These are phyloP conservation scores for Volvox reticuliferus DNA, from an alignment of 139 green algal species.

Conservation along the genomic window DNA sequence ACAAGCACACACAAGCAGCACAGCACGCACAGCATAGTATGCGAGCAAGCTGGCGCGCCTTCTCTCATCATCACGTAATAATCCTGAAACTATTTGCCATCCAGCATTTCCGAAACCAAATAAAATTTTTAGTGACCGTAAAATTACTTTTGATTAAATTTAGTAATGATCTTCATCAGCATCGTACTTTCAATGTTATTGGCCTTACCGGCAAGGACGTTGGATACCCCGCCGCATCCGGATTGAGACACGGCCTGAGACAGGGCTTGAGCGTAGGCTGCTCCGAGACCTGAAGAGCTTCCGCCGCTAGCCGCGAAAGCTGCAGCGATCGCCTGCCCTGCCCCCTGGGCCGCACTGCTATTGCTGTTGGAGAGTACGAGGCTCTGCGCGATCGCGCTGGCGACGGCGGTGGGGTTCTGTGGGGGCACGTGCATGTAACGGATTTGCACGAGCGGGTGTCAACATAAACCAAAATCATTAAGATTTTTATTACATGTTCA, in stretches of 20 bases:
- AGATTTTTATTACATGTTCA: not conserved
- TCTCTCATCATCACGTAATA: too few relatives aligned
- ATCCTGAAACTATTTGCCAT: too few relatives aligned
- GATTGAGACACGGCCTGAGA: conserved; percentile 23
- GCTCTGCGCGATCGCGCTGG: conserved; percentile 4
- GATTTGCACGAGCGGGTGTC: not conserved
- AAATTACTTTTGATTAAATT: too few relatives aligned
- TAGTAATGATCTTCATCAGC: too few relatives aligned
- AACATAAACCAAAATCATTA: too few relatives aligned
- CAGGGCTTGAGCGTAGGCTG: conserved; percentile 48
- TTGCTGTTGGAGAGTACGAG: conserved; percentile 45
- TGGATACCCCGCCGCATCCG: conserved; percentile 48
- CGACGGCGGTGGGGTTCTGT: conserved; percentile 19
- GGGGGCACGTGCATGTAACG: not conserved
- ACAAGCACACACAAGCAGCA: not conserved
- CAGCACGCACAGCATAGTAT: not conserved
- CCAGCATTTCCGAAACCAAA: too few relatives aligned
- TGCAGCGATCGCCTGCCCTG: conserved; percentile 8
- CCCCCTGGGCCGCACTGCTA: not conserved
- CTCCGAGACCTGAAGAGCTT: not conserved
- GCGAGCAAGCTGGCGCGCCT: not conserved
- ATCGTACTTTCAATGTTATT: too few relatives aligned
- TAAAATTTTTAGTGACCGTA: too few relatives aligned
- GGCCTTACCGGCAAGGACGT: conserved; percentile 53
- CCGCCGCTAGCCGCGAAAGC: conserved; percentile 18